Conservation (phyloP, 2,329 filamentous ascomycete species). For the Fusarium tanahbumbuense region DNA sequence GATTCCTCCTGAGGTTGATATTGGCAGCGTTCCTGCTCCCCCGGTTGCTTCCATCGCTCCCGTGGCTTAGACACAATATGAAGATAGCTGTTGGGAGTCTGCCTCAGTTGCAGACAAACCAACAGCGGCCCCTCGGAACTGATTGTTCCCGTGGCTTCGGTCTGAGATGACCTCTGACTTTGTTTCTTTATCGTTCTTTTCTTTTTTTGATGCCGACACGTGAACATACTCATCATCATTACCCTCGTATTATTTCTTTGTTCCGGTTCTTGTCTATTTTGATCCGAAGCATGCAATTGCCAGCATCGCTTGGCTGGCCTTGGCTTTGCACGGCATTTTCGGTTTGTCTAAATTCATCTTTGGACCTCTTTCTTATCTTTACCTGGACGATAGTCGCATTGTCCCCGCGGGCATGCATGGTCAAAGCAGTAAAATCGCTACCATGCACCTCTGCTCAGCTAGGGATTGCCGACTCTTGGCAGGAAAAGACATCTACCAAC, state of each 20-base stretch:
- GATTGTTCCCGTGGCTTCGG: slow-evolving; percentile 9
- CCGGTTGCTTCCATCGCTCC: slow-evolving; percentile 60
- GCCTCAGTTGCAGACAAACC: slow-evolving; percentile 11
- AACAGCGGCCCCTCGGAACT: slow-evolving; percentile 23
- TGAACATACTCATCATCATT: slow-evolving; percentile 44
- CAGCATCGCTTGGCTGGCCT: slow-evolving; percentile 43
- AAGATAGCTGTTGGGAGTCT: slow-evolving; percentile 26
- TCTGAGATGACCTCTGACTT: slow-evolving; percentile 29
- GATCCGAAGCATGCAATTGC: slow-evolving; percentile 48
- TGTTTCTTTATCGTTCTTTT: slow-evolving; percentile 41
- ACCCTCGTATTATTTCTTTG: slow-evolving; percentile 46
- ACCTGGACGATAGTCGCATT: slow-evolving; percentile 25
- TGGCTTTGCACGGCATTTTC: slow-evolving; percentile 48
- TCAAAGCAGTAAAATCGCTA: not conserved
- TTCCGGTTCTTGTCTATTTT: slow-evolving; percentile 49
- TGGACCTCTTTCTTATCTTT: slow-evolving; percentile 39
- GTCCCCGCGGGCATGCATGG: slow-evolving; percentile 6
- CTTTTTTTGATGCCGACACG: slow-evolving; percentile 48
- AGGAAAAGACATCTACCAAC: slow-evolving; percentile 44
- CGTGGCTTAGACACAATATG: slow-evolving; percentile 50
- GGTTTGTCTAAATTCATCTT: slow-evolving; percentile 47
- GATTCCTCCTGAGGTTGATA: slow-evolving; percentile 57
- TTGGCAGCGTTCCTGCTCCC: slow-evolving; percentile 56
- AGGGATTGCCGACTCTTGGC: slow-evolving; percentile 15
- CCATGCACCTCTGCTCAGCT: not conserved